These are phyloP conservation scores for Trichosphaerium sp. DNA, from an alignment of 78 protist species.

Conservation along the genomic window DNA sequence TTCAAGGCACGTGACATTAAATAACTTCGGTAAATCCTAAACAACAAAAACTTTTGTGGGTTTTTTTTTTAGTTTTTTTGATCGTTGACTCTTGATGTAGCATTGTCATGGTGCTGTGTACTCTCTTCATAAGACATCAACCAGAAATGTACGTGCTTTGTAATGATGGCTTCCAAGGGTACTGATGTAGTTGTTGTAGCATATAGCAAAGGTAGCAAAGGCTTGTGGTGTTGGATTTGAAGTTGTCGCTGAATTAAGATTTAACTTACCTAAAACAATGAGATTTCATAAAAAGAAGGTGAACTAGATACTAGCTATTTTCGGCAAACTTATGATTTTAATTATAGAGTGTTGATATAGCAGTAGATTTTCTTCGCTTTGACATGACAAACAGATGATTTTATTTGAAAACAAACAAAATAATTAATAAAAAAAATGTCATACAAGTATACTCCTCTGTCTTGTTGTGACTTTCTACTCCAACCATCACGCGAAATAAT, in stretches of 20 bases:
- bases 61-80: not conserved
- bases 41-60: not conserved
- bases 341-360: too few relatives aligned
- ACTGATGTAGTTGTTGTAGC: not conserved
- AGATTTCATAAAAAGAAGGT: slow-evolving; percentile 18
- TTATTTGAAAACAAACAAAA: too few relatives aligned
- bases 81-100: too few relatives aligned
- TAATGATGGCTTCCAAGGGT: not conserved
- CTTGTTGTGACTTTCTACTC: too few relatives aligned
- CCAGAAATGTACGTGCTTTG: slow-evolving; percentile 4
- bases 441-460: too few relatives aligned
- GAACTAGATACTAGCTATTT: not conserved
- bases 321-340: too few relatives aligned
- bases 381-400: too few relatives aligned
- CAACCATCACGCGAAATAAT: too few relatives aligned
- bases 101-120: too few relatives aligned
- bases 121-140: slow-evolving; percentile 31
- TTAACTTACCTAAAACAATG: slow-evolving; percentile 20
- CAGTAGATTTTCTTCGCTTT: too few relatives aligned
- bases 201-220: not conserved
- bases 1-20: not conserved
- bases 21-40: not conserved
- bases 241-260: slow-evolving; percentile 40
- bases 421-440: too few relatives aligned
- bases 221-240: not conserved